phyloP scores from a whole-genome alignment of 192 early-diverging fungal genomes.

The Coemansia sp. region DNA sequence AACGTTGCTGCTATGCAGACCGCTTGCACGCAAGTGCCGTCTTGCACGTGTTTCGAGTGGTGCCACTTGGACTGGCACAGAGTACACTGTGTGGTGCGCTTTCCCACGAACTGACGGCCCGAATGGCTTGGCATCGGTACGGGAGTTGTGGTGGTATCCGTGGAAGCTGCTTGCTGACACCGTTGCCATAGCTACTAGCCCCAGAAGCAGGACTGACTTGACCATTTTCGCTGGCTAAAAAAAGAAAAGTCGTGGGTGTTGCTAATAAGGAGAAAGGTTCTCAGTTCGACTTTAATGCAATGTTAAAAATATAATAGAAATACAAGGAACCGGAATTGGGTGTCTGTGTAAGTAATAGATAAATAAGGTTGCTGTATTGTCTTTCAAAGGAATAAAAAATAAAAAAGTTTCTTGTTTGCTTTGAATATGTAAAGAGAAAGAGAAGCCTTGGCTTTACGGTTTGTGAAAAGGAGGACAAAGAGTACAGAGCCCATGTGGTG shows the following conservation, averaged over 20 bases:
- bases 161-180: constrained; percentile 30
- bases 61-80: constrained; percentile 22
- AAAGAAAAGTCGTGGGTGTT: background rate
- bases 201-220: constrained; percentile 43
- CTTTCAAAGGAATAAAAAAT: background rate
- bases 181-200: constrained; percentile 34
- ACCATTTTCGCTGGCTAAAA: constrained; percentile 28
- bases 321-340: background rate
- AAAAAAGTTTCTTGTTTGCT: background rate
- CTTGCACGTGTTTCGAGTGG: constrained; percentile 14
- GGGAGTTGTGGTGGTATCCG: constrained; percentile 43
- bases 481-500: background rate
- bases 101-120: constrained; percentile 25
- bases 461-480: too few relatives aligned
- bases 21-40: constrained; percentile 24
- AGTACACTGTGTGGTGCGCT: constrained; percentile 40
- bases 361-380: too few relatives aligned
- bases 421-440: background rate
- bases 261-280: background rate
- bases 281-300: too few relatives aligned
- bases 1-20: constrained; percentile 2
- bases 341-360: background rate
- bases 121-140: constrained; percentile 41
- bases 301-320: background rate
- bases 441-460: background rate